These are phyloP conservation scores for Fraxinus paxiana DNA, from an alignment of 305 asterid genomes.

Conservation along the genomic window DNA sequence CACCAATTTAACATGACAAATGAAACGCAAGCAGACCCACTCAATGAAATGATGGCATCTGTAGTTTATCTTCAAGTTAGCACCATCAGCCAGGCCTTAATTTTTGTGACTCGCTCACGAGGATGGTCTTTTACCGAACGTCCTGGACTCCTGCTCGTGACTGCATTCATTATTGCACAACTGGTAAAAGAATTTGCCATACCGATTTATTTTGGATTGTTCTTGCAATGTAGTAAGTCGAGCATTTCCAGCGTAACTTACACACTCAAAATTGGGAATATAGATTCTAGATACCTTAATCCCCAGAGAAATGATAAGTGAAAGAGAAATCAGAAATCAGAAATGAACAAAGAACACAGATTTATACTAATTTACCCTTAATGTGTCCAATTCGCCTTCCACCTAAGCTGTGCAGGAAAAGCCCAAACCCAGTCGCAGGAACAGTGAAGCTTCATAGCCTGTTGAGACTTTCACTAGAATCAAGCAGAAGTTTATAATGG, in stretches of 20 bases:
- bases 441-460: neutral
- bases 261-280: neutral
- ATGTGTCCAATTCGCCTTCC: neutral
- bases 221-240: neutral
- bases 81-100: slow-evolving; percentile 58
- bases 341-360: neutral
- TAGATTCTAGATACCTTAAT: neutral
- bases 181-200: slow-evolving; percentile 31
- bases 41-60: slow-evolving; percentile 40
- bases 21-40: slow-evolving; percentile 19
- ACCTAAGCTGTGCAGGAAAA: neutral
- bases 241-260: neutral
- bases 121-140: slow-evolving; percentile 50
- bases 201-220: neutral
- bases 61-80: slow-evolving; percentile 62
- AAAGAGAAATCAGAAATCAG: neutral
- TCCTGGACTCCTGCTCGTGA: slow-evolving; percentile 50
- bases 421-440: neutral
- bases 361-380: neutral
- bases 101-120: slow-evolving; percentile 54
- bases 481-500: neutral
- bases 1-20: slow-evolving; percentile 24
- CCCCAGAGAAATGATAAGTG: neutral
- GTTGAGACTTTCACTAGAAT: neutral
- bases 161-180: slow-evolving; percentile 50